Percentiles rank a stretch among this genome's conserved stretches.
Conservation (phyloP, 78 protist genomes). For the Diacronema lutheri region DNA sequence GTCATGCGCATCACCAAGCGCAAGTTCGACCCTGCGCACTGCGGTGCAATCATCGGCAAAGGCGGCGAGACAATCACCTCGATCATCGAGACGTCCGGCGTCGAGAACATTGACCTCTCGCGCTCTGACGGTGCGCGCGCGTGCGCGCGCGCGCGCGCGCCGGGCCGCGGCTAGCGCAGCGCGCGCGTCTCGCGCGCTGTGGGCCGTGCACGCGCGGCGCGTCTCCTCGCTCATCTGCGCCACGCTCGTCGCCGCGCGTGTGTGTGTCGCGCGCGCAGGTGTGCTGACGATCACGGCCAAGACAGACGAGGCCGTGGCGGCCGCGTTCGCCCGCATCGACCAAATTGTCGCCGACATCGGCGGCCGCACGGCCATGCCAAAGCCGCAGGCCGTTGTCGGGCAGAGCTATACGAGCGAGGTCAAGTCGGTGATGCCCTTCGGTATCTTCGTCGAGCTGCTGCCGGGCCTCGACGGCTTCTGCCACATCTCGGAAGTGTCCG, state of each 20-base stretch:
- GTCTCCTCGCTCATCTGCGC: no score
- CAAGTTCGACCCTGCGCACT: not conserved
- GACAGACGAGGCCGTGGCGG: not conserved
- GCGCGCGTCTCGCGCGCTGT: no score
- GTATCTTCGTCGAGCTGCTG: not conserved
- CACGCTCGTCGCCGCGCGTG: no score
- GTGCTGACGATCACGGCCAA: not conserved
- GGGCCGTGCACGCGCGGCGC: no score
- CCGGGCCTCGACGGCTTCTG: slow-evolving; percentile 13
- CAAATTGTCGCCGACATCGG: not conserved
- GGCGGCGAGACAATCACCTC: slow-evolving; percentile 20
- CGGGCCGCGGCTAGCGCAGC: no score
- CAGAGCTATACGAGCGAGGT: not conserved
- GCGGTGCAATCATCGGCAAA: slow-evolving; percentile 4
- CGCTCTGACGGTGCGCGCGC: not conserved
- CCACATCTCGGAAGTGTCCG: slow-evolving; percentile 13
- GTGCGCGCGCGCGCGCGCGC: not conserved
- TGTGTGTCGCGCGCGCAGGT: no score
- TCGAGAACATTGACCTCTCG: not conserved
- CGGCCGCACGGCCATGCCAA: not conserved
- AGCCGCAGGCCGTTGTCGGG: not conserved
- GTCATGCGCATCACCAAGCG: not conserved
- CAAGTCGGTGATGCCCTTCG: not conserved
- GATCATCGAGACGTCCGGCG: slow-evolving; percentile 11
- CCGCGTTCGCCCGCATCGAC: not conserved